Base-by-base conservation (phyloP, 2,329 filamentous ascomycete genomes). In the Tolypocladium tundrense region DNA sequence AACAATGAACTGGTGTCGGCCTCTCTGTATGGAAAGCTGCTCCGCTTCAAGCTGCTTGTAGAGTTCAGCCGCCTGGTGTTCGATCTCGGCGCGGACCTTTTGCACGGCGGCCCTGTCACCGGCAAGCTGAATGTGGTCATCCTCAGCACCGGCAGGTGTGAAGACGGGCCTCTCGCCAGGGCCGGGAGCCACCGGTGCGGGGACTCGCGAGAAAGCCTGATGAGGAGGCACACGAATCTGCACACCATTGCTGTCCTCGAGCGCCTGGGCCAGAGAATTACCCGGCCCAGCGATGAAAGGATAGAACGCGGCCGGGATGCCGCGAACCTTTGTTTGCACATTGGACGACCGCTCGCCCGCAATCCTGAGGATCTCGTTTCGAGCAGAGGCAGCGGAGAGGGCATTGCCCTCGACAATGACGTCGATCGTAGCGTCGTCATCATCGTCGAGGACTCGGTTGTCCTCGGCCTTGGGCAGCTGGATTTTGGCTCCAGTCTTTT, bases 1-100 rank as follows among this genome's bases (percentile, higher is more conserved):
- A 62, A 96, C 86, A 68, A 99, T 94, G 77, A 97, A 97, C 71
- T 96, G 92, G 71, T 97, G 94, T 55, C 91, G 86, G 54, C 90
- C 91, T 61, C 88, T 87, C 71, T 93, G 88, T 65, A 97, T 90
- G 7, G 88, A 83, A 48, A 91, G 78, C 71, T 95, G 87, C 65
- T 94, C 85, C 54, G 94, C 78, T 48, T 87, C 84, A 54, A 97
- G 78, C 69, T 90, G 85, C 59, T 84, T 83, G 64, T 87, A 85
- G 27, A 99, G 82, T 68, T 93, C 82, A 60, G 87, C 83, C 8
- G 86, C 90, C 59, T 87, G 83, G 54, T 85, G 85, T 73, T 97
- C 91, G 63, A 97, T 88, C 67, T 90, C 86, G 50, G 87, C 85
- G 59, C 88, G 88, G 33, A 87, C 89, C 65, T 88, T 85, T 69